Evolutionary conservation across 2,329 filamentous ascomycete genomes (phyloP), one percentile per base, ranked within the genome.

Genomic region (Parafenestella ontariensis): DNA sequence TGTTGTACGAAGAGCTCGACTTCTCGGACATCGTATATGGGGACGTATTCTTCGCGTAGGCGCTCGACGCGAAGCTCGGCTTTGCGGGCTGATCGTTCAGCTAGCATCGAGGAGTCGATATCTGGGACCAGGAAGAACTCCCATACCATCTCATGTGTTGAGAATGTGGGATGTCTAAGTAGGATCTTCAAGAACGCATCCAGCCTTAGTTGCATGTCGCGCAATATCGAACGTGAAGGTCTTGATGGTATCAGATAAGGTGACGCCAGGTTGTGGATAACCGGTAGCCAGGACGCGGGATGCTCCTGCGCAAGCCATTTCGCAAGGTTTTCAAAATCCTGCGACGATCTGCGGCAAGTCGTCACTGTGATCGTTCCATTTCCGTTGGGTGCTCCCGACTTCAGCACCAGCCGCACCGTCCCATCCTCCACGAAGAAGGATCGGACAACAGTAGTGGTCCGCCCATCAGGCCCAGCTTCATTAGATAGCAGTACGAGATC

Each of bases 41-140:
- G 93, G 59, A 91, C 87, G 66, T 91, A 91, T 71, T 99, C 95
- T 56, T 99, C 95, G 48, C 87, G 85, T 29, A 99, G 89, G 51
- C 88, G 93, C 70, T 99, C 95, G 3, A 86, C 81, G 24, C 94
- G 85, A 0, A 89, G 87, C 72, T 93, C 89, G 3, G 92, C 90
- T 77, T 99, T 99, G 58, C 92, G 86, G 50, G 87, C 87, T 59
- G 91, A 96, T 45, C 95, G 87, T 73, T 96, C 89, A 48, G 91
- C 89, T 83, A 98, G 94, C 85, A 93, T 92, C 18, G 92, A 87
- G 0, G 91, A 85, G 71, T 96, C 91, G 45, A 99, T 86, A 64
- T 99, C 95, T 1, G 95, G 95, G 11, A 99, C 93, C 0, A 99
- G 83, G 76, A 99, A 96, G 78, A 99, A 99, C 68, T 99, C 95